phyloP scores from a whole-genome alignment of 345 rosid species.

The Salix viminalis region DNA sequence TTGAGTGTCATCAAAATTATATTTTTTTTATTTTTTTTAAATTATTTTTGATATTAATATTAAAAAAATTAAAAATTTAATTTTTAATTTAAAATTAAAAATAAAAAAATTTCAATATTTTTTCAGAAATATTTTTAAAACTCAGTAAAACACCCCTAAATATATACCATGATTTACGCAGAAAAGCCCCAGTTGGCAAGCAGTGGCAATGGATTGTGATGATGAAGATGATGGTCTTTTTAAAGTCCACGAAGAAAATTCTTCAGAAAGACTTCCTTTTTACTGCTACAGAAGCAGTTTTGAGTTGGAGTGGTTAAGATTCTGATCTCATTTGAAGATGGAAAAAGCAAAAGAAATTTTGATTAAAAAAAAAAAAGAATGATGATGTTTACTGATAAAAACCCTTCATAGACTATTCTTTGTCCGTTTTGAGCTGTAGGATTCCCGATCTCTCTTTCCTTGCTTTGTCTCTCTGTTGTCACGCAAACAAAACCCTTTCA shows the following conservation, averaged over 20 bases:
- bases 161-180: conserved; percentile 14
- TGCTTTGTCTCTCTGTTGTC: background rate
- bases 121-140: no score
- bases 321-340: conserved; percentile 24
- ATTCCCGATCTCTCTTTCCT: conserved; percentile 31
- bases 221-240: background rate
- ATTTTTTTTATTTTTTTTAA: no score
- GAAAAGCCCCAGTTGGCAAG: conserved; percentile 26
- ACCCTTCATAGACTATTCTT: conserved; percentile 34
- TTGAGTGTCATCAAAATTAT: no score
- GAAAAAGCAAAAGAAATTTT: conserved; percentile 16
- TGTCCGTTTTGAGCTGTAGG: conserved; percentile 44
- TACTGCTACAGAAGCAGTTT: conserved; percentile 3
- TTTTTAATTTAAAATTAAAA: no score
- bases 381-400: background rate
- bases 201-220: background rate
- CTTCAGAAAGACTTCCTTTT: conserved; percentile 22
- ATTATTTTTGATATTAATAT: no score
- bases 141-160: no score
- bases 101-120: no score
- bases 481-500: background rate
- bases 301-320: conserved; percentile 50
- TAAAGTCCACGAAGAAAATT: conserved; percentile 16
- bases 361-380: conserved; percentile 2
- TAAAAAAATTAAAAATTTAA: no score